Percentiles rank a stretch among this genome's conserved stretches.
These are phyloP conservation scores for Passalora sequoiae DNA, from an alignment of 2,329 filamentous ascomycete genomes.

Conservation along the genomic window DNA sequence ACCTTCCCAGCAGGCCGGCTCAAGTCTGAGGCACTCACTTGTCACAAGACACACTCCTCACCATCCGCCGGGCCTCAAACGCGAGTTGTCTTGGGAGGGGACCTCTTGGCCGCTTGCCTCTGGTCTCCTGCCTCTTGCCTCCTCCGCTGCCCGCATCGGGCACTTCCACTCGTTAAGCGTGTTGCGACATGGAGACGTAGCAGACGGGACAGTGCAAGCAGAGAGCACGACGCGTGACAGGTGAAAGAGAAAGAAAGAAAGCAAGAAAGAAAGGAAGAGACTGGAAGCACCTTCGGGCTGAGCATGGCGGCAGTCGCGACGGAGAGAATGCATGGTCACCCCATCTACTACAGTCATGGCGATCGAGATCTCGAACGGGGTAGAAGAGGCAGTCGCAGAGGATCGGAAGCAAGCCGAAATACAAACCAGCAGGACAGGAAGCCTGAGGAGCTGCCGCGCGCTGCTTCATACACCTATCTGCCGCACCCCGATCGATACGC, in stretches of 20 bases:
- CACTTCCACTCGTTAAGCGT: slow-evolving; percentile 13
- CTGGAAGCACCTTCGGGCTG: background rate
- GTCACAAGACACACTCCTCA: background rate
- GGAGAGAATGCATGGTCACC: slow-evolving; percentile 17
- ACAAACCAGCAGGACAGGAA: slow-evolving; percentile 12
- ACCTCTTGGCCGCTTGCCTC: background rate
- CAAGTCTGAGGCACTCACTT: background rate
- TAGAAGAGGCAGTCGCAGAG: slow-evolving; percentile 10
- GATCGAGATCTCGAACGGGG: slow-evolving; percentile 12
- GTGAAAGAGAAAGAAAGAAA: no score
- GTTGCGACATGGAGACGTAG: slow-evolving; percentile 11
- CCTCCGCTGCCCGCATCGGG: slow-evolving; percentile 9
- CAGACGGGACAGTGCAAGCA: no score
- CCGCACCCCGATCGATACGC: slow-evolving; percentile 35
- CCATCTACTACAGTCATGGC: background rate
- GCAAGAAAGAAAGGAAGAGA: no score
- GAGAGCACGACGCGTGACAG: slow-evolving; percentile 5
- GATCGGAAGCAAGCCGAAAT: slow-evolving; percentile 9
- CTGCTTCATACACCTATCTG: slow-evolving; percentile 56
- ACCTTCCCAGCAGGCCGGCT: background rate
- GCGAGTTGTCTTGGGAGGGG: no score
- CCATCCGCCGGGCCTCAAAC: background rate
- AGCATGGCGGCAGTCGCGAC: slow-evolving; percentile 22
- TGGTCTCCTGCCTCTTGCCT: background rate
- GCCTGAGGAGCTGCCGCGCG: slow-evolving; percentile 42